Evolutionary conservation across 2,329 filamentous ascomycete species (phyloP).

Genomic region (Aureobasidium sp.): DNA sequence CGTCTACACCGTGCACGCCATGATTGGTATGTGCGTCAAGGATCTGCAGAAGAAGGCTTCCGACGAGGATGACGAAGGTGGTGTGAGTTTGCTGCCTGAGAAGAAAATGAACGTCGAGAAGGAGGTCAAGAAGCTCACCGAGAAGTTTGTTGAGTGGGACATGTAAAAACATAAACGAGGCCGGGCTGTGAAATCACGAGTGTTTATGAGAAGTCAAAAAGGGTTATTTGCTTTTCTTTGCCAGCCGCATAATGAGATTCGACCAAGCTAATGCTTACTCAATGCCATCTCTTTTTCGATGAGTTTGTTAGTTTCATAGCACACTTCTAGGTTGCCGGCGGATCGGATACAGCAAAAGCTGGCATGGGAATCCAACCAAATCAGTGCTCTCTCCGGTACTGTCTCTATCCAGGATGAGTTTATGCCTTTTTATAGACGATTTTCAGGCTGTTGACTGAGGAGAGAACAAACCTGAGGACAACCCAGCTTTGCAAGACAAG

Average conservation of each 20-base stretch:
- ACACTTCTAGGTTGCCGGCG: no score
- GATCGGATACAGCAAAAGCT: no score
- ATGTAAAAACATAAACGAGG: not conserved
- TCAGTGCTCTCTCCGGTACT: no score
- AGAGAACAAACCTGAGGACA: no score
- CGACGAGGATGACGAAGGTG: not conserved
- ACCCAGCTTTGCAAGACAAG: not conserved
- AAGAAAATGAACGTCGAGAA: not conserved
- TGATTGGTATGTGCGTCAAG: conserved; percentile 56
- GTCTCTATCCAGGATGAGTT: no score
- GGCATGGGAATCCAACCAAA: no score
- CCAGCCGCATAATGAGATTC: not conserved
- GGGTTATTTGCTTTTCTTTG: not conserved
- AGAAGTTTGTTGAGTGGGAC: conserved; percentile 6
- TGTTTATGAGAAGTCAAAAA: not conserved
- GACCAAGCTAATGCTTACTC: no score
- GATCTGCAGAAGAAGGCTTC: conserved; percentile 28
- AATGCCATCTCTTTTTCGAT: no score
- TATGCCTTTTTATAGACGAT: no score
- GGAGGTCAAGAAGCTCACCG: not conserved
- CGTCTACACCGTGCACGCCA: conserved; percentile 57
- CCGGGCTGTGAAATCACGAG: not conserved
- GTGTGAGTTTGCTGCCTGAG: not conserved
- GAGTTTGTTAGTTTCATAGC: no score
- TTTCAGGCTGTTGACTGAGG: no score